phyloP scores from a whole-genome alignment of 139 green algal species.

The Dunaliella primolecta region DNA sequence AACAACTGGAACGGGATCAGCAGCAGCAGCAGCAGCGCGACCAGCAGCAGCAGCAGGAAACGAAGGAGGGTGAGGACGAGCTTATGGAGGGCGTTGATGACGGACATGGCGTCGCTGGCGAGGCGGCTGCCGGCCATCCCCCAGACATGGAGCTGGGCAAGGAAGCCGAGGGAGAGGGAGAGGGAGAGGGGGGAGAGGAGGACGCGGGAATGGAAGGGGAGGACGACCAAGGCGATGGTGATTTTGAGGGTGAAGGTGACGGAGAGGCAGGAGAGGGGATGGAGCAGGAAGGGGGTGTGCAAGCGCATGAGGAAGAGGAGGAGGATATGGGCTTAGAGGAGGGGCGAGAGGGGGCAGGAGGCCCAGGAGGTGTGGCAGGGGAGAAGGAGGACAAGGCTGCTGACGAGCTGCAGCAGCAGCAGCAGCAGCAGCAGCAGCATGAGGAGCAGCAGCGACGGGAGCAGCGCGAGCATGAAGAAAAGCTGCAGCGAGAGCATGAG shows the following conservation, averaged over 20 bases:
- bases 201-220: not conserved
- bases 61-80: conserved; percentile 5
- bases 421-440: not conserved
- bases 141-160: not conserved
- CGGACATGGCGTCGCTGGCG: not conserved
- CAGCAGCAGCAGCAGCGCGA: not conserved
- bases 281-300: not conserved
- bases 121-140: not conserved
- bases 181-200: not conserved
- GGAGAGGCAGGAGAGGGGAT: not conserved
- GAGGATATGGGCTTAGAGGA: not conserved
- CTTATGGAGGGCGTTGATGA: not conserved
- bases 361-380: not conserved
- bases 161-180: not conserved
- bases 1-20: not conserved
- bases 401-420: not conserved
- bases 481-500: not conserved
- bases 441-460: not conserved
- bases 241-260: not conserved
- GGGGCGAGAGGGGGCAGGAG: not conserved
- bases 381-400: not conserved
- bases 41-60: not conserved
- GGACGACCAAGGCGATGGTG: not conserved
- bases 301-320: not conserved
- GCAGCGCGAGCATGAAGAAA: not conserved